Percentiles rank a stretch among this genome's conserved stretches.
Conservation (phyloP, 2,329 filamentous ascomycete species). For the Paecilomyces variotii region DNA sequence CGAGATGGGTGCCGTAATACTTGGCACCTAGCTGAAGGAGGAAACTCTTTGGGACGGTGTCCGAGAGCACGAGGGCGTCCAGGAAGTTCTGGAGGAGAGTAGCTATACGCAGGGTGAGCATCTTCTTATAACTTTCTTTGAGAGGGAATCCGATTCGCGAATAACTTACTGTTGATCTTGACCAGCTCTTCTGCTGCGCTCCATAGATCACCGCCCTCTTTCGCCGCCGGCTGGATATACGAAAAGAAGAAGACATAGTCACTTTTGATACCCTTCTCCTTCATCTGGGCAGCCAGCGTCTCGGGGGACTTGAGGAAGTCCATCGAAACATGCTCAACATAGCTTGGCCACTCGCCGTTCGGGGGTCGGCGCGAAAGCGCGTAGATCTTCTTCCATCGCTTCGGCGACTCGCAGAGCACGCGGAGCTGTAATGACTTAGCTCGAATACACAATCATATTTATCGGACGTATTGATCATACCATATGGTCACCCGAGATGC, state of each 20-base stretch:
- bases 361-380: constrained; percentile 42
- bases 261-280: constrained; percentile 17
- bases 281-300: constrained; percentile 18
- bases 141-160: neutral
- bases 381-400: constrained; percentile 47
- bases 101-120: constrained; percentile 1
- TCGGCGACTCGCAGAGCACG: constrained; percentile 38
- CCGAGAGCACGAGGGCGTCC: constrained; percentile 32
- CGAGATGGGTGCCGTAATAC: constrained; percentile 45
- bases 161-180: constrained; percentile 34
- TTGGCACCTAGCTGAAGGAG: constrained; percentile 47
- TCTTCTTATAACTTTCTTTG: neutral
- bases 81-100: constrained; percentile 43
- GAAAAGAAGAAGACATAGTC: constrained; percentile 49
- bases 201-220: constrained; percentile 39
- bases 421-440: too few species aligned
- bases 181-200: constrained; percentile 44
- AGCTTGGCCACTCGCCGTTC: constrained; percentile 24
- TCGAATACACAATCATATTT: too few species aligned
- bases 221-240: constrained; percentile 45
- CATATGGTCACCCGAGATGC: constrained; percentile 46
- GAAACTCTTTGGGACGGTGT: constrained; percentile 39
- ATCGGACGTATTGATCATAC: constrained; percentile 20
- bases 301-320: constrained; percentile 26
- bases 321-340: constrained; percentile 36